Evolutionary conservation across 768 basidiomycete genomes (phyloP), one percentile per base, ranked within the genome.

Genomic region (Psilocybe cubensis): DNA sequence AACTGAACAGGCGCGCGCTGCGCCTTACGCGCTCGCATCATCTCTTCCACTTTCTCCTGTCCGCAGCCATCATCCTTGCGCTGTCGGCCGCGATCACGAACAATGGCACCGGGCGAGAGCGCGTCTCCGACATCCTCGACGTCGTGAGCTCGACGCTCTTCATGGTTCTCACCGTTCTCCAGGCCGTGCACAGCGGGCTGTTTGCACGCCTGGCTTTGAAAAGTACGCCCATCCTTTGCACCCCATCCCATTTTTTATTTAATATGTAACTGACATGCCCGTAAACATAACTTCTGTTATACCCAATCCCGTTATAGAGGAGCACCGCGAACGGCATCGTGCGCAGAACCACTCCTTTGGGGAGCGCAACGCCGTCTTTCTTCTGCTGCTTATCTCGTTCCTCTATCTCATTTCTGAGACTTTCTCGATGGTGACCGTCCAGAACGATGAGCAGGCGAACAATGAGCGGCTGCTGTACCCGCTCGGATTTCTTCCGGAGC

Each of bases 381-480:
- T 80, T 24, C 65, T 79, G 27, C 59, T 61, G 21, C 23, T 63
- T 14, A 74, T 77, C 25, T 68, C 75, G 0, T 11, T 68, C 4
- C 56, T 79, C 10, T 65, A 78, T 23, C 59, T 80, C 4, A 55
- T 77, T 2, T 70, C 76, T 18, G 74, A 79, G 54, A 59, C 57
- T 0, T 80, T 74, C 60, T 49, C 68, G n/a, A 64, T 66, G 3
- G 74, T 70, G 4, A 77, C 76, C 0, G 50, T 75, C 2, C 56
- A 52, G 17, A 59, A 74, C 41, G 24, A 54, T 2, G 24, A 51
- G 0, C 68, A 64, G 45, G 62, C 68, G 43, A 64, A 66, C 18
- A 61, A 71, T 12, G 79, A 80, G 55, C 66, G 57, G 14, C 60
- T 71, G 3, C 76, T 76, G 75, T 79, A 79, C 53, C 76, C 78